Conservation (phyloP, 1,284 basidiomycete genomes). For the Inonotus hispidus region DNA sequence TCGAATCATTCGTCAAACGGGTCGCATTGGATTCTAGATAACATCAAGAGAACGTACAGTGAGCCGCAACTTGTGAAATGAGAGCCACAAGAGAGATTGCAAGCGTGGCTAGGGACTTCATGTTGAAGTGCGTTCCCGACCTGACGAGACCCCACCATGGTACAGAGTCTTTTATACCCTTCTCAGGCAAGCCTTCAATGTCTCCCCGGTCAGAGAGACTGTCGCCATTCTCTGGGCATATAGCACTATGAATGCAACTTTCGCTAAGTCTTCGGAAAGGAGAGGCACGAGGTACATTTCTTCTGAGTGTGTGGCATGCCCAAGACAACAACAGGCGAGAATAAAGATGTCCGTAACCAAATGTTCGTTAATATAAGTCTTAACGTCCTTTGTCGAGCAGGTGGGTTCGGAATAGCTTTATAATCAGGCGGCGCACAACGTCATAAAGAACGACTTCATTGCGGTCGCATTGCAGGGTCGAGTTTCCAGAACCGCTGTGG, state of each 20-base stretch:
- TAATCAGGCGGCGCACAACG: too few relatives aligned
- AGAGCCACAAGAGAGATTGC: conserved; percentile 2
- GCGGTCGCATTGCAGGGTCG: neutral
- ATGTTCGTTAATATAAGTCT: too few relatives aligned
- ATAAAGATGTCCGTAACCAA: too few relatives aligned
- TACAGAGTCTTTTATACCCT: neutral
- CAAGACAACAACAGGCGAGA: too few relatives aligned
- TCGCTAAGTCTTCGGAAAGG: neutral
- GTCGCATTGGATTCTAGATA: neutral
- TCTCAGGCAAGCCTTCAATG: neutral
- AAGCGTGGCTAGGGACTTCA: conserved; percentile 13
- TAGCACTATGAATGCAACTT: neutral
- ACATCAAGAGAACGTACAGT: conserved; percentile 9
- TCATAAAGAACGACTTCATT: neutral
- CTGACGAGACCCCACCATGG: neutral
- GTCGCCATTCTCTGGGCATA: neutral
- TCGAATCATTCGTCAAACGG: neutral
- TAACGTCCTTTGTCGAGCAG: too few relatives aligned
- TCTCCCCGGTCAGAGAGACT: neutral
- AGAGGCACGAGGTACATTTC: neutral
- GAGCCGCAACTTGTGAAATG: conserved; percentile 10
- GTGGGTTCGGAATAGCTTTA: too few relatives aligned
- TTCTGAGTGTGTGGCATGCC: neutral
- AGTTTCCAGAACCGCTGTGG: neutral
- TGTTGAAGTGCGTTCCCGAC: neutral